Evolutionary conservation across 768 basidiomycete species (phyloP).

Genomic region (Mycena crocata): DNA sequence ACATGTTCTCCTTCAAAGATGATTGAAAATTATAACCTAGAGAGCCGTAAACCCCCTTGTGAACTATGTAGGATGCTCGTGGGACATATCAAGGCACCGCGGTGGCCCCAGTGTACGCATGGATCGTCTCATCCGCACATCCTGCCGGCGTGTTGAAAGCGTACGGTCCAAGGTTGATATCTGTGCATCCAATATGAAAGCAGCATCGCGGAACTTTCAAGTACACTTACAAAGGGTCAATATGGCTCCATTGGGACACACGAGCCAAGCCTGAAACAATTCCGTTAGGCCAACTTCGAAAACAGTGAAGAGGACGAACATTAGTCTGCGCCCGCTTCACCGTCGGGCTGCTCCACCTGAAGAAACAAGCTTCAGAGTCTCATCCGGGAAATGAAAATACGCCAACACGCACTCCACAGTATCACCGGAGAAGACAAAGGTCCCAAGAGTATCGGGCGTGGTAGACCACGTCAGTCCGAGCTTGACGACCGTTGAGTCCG

Average conservation of each 20-base stretch:
- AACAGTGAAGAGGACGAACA: not conserved
- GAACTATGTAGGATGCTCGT: too few species aligned
- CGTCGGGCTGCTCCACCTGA: constrained; percentile 59
- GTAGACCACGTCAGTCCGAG: constrained; percentile 62
- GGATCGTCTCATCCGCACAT: constrained; percentile 69
- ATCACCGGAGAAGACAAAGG: constrained; percentile 69
- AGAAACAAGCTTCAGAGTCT: not conserved
- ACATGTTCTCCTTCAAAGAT: too few species aligned
- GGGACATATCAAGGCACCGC: constrained; percentile 43
- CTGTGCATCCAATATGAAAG: constrained; percentile 9
- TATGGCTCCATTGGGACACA: constrained; percentile 51
- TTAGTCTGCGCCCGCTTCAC: constrained; percentile 65
- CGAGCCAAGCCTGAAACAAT: constrained; percentile 58
- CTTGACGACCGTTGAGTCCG: constrained; percentile 59
- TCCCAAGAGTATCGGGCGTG: constrained; percentile 58
- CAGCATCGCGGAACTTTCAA: not conserved
- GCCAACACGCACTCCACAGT: constrained; percentile 54
- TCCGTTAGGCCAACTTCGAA: not conserved
- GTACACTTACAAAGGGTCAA: constrained; percentile 31
- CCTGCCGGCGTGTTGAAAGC: constrained; percentile 68
- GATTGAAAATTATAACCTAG: too few species aligned
- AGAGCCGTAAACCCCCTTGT: too few species aligned
- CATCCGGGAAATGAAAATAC: not conserved
- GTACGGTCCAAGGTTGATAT: constrained; percentile 67
- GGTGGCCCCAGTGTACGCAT: constrained; percentile 69